Evolutionary conservation across 148 eudicot genomes (phyloP), one percentile per base, ranked within the genome.

Genomic region (Arctostaphylos glauca): DNA sequence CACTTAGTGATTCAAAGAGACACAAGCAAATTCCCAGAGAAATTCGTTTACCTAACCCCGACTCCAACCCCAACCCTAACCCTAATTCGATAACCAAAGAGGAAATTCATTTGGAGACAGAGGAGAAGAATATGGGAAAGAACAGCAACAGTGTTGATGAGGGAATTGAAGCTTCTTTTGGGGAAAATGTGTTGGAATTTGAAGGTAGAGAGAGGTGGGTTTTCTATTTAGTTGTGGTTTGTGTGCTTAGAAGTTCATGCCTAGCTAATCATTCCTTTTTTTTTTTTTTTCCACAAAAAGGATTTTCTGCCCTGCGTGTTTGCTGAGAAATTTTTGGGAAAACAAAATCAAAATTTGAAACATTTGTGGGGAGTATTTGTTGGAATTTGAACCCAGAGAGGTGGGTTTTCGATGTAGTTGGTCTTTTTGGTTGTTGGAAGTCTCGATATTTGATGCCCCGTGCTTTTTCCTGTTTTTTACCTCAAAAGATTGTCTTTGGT

Each of bases 161-260:
- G 12, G 74, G 48, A 14, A 15, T 70, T 66, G 83, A 82, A 78
- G 81, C 74, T 80, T 84, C 79, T 13, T 80, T 74, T 74, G 89
- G 89, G 49, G 89, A 87, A 44, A 87, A 87, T 59, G 62, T 79
- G 48, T 38, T 82, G 55, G 89, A 84, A 5, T 82, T 83, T 67
- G 87, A 87, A 74, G 76, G 31, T 3, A 87, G 84, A 84, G 89
- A 84, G 56, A 87, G 87, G 89, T 87, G 66, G 60, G 78, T 77
- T 81, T 56, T 23, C 12, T 38, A 2, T 53, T 52, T 31, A 10
- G 14, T 81, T 81, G 59, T 50, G 70, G 16, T 25, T 38, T 56
- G 38, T 18, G 9, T 38, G 16, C 1, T 4, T 31, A 4, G 6
- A 41, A 18, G 25, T 31, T 31, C 38, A 31, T 31, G 38, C 38